Evolutionary conservation across 139 green algal species (phyloP), one percentile per base, ranked within the genome.

Genomic region (Chlamydomonas urium): DNA sequence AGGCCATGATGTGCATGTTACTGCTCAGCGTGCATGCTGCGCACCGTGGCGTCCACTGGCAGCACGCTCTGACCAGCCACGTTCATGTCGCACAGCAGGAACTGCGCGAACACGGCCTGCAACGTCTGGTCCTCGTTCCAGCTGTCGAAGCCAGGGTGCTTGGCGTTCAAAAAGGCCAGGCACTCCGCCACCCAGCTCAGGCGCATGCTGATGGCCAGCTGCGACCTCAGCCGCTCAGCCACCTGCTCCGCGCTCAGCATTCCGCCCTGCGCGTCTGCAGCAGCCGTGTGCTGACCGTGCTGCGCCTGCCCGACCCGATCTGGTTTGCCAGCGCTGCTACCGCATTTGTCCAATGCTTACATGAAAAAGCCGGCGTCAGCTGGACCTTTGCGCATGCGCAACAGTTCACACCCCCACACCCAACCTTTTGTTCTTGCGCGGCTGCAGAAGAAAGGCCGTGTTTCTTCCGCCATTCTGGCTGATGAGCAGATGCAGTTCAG

Each of bases 71-170:
- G 32, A 31, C 69, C 69, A 19, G 37, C n/a, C 4, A 33, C 29
- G 26, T 60, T 59, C 29, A 75, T 17, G 57, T 75, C 71, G 8
- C 29, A 23, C 1, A 66, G 5, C 59, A 76, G 71, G 2, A 50
- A 36, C 58, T 70, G 71, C 29, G 28, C 58, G 2, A 53, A 45
- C 19, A 63, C 38, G 6, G 59, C 59, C n/a, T 70, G n/a, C 4
- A 65, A 3, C 29, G 63, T 19, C 33, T 53, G 31, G 24, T 63
- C 34, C 66, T 73, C 17, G 47, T 8, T 59, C 42, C 66, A 38
- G 42, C 38, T 71, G 42, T 60, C 14, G 38, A 38, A 58, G 23
- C n/a, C n/a, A n/a, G 26, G 14, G n/a, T 58, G n/a, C n/a, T 47
- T 24, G 24, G 17, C 36, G 21, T 29, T 26, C 36, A 53, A 19